These are phyloP conservation scores for Penicillium goetzii DNA, from an alignment of 495 filamentous ascomycete species.

Conservation along the genomic window DNA sequence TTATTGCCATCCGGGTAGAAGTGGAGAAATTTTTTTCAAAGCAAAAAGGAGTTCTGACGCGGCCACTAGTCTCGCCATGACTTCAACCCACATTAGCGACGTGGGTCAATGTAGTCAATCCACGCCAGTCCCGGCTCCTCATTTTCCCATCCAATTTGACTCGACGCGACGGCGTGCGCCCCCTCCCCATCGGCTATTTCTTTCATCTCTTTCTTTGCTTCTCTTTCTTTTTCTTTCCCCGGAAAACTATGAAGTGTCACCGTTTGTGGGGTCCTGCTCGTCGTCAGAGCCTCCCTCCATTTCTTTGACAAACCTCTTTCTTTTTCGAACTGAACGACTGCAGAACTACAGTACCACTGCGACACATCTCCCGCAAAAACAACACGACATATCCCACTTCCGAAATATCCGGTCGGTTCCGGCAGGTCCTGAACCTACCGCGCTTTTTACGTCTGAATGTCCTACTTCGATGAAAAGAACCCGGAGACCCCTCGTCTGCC, in stretches of 20 bases:
- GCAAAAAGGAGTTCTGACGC: slow-evolving; percentile 15
- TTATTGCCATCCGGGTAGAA: background rate
- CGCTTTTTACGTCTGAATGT: slow-evolving; percentile 15
- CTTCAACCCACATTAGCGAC: slow-evolving; percentile 31
- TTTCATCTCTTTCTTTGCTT: slow-evolving; percentile 19
- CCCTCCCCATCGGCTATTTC: slow-evolving; percentile 5
- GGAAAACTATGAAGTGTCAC: slow-evolving; percentile 24
- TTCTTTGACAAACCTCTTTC: background rate
- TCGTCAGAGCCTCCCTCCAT: slow-evolving; percentile 1
- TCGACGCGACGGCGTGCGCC: background rate
- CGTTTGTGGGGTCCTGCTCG: slow-evolving; percentile 23
- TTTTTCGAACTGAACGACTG: background rate
- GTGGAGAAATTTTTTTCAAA: background rate
- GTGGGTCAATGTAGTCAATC: slow-evolving; percentile 25
- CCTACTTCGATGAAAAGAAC: slow-evolving; percentile 24
- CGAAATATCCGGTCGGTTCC: slow-evolving; percentile 14
- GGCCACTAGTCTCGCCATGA: slow-evolving; percentile 21
- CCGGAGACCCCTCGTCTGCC: slow-evolving; percentile 15
- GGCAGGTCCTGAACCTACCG: background rate
- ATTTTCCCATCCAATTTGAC: background rate
- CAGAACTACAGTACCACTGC: background rate
- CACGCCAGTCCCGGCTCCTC: slow-evolving; percentile 8
- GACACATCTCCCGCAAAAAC: background rate
- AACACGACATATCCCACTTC: background rate
- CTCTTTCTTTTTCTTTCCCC: slow-evolving; percentile 5